These are phyloP conservation scores for Magnusiomyces suaveolens DNA, from an alignment of 1,139 yeast genomes.

Conservation along the genomic window DNA sequence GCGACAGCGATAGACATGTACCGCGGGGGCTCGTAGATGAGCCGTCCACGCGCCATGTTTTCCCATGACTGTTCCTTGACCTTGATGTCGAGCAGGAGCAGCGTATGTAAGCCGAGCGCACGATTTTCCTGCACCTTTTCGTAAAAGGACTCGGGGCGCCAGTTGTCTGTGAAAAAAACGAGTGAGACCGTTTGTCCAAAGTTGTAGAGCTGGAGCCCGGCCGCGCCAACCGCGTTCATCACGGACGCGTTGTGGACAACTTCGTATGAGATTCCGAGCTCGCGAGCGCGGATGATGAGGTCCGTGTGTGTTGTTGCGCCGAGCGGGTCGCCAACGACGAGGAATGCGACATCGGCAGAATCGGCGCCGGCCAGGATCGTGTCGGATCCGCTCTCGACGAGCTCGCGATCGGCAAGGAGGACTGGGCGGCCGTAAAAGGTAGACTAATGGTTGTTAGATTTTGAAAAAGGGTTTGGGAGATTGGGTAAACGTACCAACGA, in stretches of 20 bases:
- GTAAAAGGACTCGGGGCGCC: constrained; percentile 96
- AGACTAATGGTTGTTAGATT: background rate
- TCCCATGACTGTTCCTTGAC: constrained; percentile 94
- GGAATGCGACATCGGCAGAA: constrained; percentile 67
- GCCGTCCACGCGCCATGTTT: constrained; percentile 86
- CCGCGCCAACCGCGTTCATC: constrained; percentile 97
- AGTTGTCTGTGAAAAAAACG: constrained; percentile 86
- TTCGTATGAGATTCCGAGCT: constrained; percentile 65
- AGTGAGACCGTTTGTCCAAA: constrained; percentile 95
- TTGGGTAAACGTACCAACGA: constrained; percentile 15
- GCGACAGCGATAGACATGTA: constrained; percentile 91
- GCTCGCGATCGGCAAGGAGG: constrained; percentile 83
- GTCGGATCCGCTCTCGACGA: constrained; percentile 86
- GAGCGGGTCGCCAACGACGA: constrained; percentile 95
- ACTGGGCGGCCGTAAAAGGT: constrained; percentile 76
- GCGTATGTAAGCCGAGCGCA: constrained; percentile 80
- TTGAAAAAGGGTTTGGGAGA: constrained; percentile 17
- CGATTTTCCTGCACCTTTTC: constrained; percentile 83
- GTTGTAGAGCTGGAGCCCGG: constrained; percentile 89
- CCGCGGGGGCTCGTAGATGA: constrained; percentile 92
- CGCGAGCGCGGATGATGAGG: constrained; percentile 81
- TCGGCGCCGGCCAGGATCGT: constrained; percentile 68
- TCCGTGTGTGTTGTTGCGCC: constrained; percentile 99
- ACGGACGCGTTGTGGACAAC: constrained; percentile 92
- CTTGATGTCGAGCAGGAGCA: constrained; percentile 80